Evolutionary conservation across 1,139 yeast species (phyloP).

Genomic region (Scheffersomyces stambukii): DNA sequence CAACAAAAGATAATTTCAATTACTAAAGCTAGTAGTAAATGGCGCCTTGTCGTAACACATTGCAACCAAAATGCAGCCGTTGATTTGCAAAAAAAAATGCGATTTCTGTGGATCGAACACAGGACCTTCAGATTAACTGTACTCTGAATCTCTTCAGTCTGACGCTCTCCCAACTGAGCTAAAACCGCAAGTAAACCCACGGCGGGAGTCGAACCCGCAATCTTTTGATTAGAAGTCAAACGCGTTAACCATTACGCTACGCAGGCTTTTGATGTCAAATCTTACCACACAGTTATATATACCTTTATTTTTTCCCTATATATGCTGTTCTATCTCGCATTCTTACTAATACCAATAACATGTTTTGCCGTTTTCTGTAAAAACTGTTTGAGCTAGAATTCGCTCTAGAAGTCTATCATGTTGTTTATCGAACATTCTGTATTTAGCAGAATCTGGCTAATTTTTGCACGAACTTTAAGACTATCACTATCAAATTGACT

Average conservation of each 20-base stretch:
- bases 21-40: not conserved
- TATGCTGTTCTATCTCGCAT: too few species aligned
- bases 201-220: slow-evolving; percentile 16
- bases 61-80: not conserved
- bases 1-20: not conserved
- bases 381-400: too few species aligned
- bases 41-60: not conserved
- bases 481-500: too few species aligned
- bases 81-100: slow-evolving; percentile 31
- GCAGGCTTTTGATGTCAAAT: too few species aligned
- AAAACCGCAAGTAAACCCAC: slow-evolving; percentile 45
- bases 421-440: too few species aligned
- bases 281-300: too few species aligned
- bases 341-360: too few species aligned
- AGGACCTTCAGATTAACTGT: slow-evolving; percentile 45
- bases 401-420: too few species aligned
- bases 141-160: slow-evolving; percentile 58
- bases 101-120: slow-evolving; percentile 55
- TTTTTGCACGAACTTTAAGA: too few species aligned
- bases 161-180: slow-evolving; percentile 92
- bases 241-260: slow-evolving; percentile 16
- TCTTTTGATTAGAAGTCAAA: slow-evolving; percentile 16
- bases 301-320: too few species aligned
- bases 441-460: too few species aligned
- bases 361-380: too few species aligned